Evolutionary conservation across 331 rosid species (phyloP).

Genomic region (Telfairia occidentalis): DNA sequence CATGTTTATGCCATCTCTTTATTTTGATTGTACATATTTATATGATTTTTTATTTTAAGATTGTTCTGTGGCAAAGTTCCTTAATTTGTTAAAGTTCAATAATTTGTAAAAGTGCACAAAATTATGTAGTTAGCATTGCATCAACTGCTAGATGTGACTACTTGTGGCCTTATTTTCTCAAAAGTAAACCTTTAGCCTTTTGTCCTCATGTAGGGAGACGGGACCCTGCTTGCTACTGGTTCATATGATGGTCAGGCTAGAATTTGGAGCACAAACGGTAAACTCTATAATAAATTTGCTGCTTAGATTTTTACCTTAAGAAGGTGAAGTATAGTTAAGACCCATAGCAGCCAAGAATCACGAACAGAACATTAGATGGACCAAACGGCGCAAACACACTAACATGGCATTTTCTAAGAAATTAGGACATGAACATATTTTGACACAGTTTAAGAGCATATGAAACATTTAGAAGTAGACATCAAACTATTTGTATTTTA

Average conservation of each 20-base stretch:
- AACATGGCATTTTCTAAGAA: background rate
- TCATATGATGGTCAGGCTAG: constrained; percentile 96
- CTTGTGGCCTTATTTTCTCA: background rate
- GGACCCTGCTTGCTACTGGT: constrained; percentile 91
- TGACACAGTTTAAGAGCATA: background rate
- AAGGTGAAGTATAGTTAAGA: background rate
- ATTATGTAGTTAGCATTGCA: background rate
- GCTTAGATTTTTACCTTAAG: background rate
- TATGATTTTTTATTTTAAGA: background rate
- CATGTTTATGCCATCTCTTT: background rate
- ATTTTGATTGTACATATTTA: background rate
- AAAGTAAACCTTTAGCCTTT: background rate
- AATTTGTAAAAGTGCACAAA: background rate
- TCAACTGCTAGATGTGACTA: background rate
- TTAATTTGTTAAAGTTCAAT: background rate
- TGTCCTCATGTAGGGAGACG: constrained; percentile 53
- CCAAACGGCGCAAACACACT: background rate
- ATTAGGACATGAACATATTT: background rate
- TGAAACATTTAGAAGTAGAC: background rate
- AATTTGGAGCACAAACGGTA: constrained; percentile 81
- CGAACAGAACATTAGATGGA: background rate
- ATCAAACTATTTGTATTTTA: background rate
- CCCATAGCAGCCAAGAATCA: background rate
- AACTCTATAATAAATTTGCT: constrained; percentile 8
- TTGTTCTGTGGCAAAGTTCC: background rate